A percentile compares a stretch with the other conserved stretches of the same genome.
Evolutionary conservation across 2,329 filamentous ascomycete species (phyloP).

Genomic region (Xylariaceae sp.): DNA sequence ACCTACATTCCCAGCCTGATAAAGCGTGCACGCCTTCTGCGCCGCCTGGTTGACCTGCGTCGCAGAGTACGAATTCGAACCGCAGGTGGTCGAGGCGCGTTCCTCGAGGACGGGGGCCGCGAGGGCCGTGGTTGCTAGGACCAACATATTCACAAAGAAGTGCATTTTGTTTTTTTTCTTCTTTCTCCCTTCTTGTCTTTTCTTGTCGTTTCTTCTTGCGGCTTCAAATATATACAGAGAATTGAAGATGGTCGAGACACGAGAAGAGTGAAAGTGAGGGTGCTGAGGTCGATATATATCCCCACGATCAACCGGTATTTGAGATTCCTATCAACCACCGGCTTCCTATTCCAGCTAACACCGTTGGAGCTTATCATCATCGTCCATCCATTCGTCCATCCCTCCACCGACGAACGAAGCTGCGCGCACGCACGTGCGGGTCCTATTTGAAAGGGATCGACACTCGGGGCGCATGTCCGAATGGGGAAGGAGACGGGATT

Average conservation of each 20-base stretch:
- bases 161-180: constrained; percentile 16
- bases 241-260: no score
- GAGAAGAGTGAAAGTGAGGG: no score
- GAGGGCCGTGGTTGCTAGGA: constrained; percentile 23
- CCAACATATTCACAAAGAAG: constrained; percentile 20
- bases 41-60: constrained; percentile 45
- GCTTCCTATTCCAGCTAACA: background rate
- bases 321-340: no score
- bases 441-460: background rate
- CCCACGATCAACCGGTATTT: background rate
- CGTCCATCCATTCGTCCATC: no score
- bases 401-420: no score
- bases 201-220: no score
- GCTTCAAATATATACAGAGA: no score
- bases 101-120: constrained; percentile 32
- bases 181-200: no score
- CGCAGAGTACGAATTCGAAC: constrained; percentile 47
- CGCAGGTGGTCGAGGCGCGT: constrained; percentile 49
- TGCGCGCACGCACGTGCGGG: background rate
- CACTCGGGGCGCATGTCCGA: background rate
- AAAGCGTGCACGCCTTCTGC: constrained; percentile 47
- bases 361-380: no score
- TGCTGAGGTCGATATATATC: no score
- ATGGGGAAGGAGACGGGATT: background rate
- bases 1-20: constrained; percentile 37